Evolutionary conservation across 1,284 basidiomycete species (phyloP).

Genomic region (Fomitopsis pinicola): DNA sequence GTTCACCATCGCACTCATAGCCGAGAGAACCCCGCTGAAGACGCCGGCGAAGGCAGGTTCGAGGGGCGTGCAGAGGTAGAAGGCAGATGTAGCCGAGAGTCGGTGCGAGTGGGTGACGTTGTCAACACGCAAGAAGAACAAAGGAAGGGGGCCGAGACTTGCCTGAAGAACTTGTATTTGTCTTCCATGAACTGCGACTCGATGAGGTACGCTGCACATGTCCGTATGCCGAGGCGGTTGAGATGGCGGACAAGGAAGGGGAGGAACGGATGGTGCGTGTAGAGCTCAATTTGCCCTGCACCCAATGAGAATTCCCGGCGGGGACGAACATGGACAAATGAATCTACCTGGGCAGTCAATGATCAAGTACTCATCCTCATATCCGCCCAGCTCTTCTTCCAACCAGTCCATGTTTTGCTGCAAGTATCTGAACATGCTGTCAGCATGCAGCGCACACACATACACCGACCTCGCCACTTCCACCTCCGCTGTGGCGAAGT

Average conservation of each 20-base stretch:
- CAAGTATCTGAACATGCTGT: slow-evolving; percentile 66
- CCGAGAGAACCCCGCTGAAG: slow-evolving; percentile 88
- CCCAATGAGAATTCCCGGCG: background rate
- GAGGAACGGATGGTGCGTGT: slow-evolving; percentile 97
- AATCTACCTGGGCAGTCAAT: slow-evolving; percentile 93
- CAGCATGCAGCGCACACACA: background rate
- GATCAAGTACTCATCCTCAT: slow-evolving; percentile 96
- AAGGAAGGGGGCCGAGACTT: slow-evolving; percentile 6
- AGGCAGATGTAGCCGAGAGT: background rate
- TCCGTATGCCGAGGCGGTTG: slow-evolving; percentile 69
- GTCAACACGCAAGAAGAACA: background rate
- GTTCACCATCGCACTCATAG: slow-evolving; percentile 99
- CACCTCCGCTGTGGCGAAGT: background rate
- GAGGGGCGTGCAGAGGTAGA: background rate
- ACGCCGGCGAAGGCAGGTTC: background rate
- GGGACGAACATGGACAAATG: background rate
- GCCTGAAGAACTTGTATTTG: slow-evolving; percentile 96
- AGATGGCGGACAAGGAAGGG: slow-evolving; percentile 81
- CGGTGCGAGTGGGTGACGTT: background rate
- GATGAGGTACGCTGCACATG: slow-evolving; percentile 86
- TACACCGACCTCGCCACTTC: background rate
- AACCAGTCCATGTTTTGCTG: slow-evolving; percentile 98
- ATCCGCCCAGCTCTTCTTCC: slow-evolving; percentile 94
- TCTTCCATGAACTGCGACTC: slow-evolving; percentile 99
- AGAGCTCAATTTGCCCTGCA: slow-evolving; percentile 94